phyloP scores from a whole-genome alignment of 768 basidiomycete species.

The Calocera viscosa region DNA sequence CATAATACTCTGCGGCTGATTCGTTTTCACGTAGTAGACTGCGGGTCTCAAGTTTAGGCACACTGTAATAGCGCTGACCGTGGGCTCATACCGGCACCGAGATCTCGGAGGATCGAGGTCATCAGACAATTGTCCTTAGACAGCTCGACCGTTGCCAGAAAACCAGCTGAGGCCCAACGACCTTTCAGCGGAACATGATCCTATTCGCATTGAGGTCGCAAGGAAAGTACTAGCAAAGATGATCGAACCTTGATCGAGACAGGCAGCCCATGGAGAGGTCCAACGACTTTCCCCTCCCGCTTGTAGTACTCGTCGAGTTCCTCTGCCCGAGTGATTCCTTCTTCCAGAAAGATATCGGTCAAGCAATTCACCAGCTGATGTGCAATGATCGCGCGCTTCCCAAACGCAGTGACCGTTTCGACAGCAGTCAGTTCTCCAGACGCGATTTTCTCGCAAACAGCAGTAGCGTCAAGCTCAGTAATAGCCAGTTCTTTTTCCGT shows the following conservation, averaged over 20 bases:
- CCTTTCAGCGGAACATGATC: constrained; percentile 8
- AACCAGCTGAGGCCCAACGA: neutral
- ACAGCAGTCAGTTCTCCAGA: constrained; percentile 3
- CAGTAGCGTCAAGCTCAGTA: constrained; percentile 19
- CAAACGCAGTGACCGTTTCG: constrained; percentile 8
- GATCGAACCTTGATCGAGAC: constrained; percentile 4
- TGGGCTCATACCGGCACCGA: neutral
- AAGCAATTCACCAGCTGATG: constrained; percentile 7
- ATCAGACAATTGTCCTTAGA: constrained; percentile 5
- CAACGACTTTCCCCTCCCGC: neutral
- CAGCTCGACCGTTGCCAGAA: neutral
- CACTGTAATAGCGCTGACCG: neutral
- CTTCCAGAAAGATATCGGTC: constrained; percentile 9
- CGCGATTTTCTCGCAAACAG: constrained; percentile 6
- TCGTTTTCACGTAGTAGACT: constrained; percentile 9
- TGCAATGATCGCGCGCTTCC: constrained; percentile 6
- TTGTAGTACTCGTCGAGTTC: constrained; percentile 10
- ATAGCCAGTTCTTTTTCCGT: constrained; percentile 27
- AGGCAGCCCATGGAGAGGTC: constrained; percentile 8
- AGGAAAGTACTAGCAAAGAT: neutral
- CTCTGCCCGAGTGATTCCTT: neutral
- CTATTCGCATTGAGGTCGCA: neutral
- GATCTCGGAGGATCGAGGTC: neutral
- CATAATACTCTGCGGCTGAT: constrained; percentile 7
- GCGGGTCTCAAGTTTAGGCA: constrained; percentile 25